A percentile compares a stretch with the other conserved stretches of the same genome.
phyloP scores from a whole-genome alignment of 2,329 filamentous ascomycete species.

The Dothideomycetes sp. region DNA sequence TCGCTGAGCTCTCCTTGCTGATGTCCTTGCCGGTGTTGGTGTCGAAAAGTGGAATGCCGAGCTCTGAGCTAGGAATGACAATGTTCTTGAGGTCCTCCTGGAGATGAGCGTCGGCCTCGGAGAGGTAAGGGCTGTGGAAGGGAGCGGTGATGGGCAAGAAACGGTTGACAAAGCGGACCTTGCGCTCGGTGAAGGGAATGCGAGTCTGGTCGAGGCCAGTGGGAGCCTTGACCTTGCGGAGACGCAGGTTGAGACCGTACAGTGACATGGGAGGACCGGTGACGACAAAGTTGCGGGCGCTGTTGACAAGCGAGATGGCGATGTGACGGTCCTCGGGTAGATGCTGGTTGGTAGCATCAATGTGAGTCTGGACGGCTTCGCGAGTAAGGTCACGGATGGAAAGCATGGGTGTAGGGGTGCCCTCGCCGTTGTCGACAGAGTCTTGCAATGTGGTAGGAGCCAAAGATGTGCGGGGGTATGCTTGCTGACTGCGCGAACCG shows the following conservation, averaged over 20 bases:
- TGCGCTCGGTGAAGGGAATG: slow-evolving; percentile 89
- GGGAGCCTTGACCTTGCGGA: slow-evolving; percentile 93
- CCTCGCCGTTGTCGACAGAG: slow-evolving; percentile 88
- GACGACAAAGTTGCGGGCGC: slow-evolving; percentile 91
- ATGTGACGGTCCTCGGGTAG: slow-evolving; percentile 88
- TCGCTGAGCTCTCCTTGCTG: slow-evolving; percentile 55
- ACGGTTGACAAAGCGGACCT: slow-evolving; percentile 91
- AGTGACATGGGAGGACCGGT: slow-evolving; percentile 92
- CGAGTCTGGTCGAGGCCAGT: slow-evolving; percentile 95
- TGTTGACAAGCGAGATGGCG: slow-evolving; percentile 90
- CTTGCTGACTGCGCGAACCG: slow-evolving; percentile 90
- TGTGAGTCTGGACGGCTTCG: slow-evolving; percentile 86
- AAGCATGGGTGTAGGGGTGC: slow-evolving; percentile 92
- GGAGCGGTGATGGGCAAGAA: slow-evolving; percentile 96
- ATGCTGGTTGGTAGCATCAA: slow-evolving; percentile 94
- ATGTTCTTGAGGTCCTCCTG: slow-evolving; percentile 80
- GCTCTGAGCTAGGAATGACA: slow-evolving; percentile 59
- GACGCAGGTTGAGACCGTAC: slow-evolving; percentile 87
- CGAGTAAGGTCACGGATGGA: slow-evolving; percentile 90
- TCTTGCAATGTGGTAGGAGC: slow-evolving; percentile 86
- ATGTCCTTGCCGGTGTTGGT: slow-evolving; percentile 85
- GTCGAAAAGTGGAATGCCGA: slow-evolving; percentile 81
- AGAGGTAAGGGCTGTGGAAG: slow-evolving; percentile 93
- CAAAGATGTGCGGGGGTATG: slow-evolving; percentile 89
- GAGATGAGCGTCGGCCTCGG: slow-evolving; percentile 71